Evolutionary conservation across 177 flowering plant species (phyloP).

Genomic region (Vitis hybrid): DNA sequence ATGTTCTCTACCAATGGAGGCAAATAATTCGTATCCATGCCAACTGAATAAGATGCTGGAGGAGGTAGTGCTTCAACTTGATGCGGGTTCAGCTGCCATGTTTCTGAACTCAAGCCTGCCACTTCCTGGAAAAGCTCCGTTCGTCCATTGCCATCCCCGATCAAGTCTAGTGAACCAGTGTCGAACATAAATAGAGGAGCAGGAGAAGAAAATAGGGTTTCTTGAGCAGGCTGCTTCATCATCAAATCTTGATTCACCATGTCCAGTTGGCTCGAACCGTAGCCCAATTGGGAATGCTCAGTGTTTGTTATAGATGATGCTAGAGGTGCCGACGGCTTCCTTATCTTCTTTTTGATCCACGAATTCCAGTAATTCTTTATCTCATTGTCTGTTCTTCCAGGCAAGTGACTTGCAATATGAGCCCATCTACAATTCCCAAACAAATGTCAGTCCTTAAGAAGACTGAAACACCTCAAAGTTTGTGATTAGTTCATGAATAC

Average conservation of each 20-base stretch:
- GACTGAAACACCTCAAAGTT: neutral
- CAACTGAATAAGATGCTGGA: slow-evolving; percentile 12
- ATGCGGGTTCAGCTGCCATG: slow-evolving; percentile 36
- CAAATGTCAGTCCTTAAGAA: neutral
- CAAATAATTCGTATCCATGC: slow-evolving; percentile 34
- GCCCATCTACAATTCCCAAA: slow-evolving; percentile 69
- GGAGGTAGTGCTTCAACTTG: slow-evolving; percentile 22
- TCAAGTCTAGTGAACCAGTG: slow-evolving; percentile 23
- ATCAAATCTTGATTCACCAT: slow-evolving; percentile 30
- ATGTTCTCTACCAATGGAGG: slow-evolving; percentile 57
- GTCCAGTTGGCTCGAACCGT: slow-evolving; percentile 23
- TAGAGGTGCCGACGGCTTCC: slow-evolving; percentile 48
- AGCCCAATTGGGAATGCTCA: slow-evolving; percentile 26
- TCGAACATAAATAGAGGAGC: slow-evolving; percentile 66
- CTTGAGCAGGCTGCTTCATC: slow-evolving; percentile 24
- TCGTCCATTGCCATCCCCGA: slow-evolving; percentile 7
- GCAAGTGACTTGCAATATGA: slow-evolving; percentile 92
- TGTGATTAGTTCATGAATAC: neutral
- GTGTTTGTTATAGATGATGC: slow-evolving; percentile 1
- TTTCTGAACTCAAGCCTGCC: slow-evolving; percentile 15
- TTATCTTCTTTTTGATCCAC: slow-evolving; percentile 91
- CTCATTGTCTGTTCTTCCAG: slow-evolving; percentile 96
- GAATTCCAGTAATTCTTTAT: slow-evolving; percentile 98
- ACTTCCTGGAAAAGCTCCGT: slow-evolving; percentile 32
- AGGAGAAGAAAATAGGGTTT: slow-evolving; percentile 41